Base-by-base conservation (phyloP, 176 grass and related monocot genomes). In the Puccinellia tenuiflora region DNA sequence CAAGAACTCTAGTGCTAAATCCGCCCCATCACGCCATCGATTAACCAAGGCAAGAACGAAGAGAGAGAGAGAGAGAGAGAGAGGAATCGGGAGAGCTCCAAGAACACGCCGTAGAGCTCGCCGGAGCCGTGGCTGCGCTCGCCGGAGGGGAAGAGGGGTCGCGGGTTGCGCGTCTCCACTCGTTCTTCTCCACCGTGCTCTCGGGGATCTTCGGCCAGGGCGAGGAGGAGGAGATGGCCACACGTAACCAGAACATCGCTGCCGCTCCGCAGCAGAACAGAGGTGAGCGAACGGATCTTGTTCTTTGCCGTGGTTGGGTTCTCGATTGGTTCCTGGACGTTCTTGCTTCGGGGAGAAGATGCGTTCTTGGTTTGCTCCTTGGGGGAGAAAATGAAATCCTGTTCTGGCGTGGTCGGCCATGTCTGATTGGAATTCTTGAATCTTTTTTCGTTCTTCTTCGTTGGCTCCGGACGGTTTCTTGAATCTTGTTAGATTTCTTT, bases 141-240 rank as follows among this genome's bases (percentile, higher is more conserved):
- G 74, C 68, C 83, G 90, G 88, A 61, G 88, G 29, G 81, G 74
- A 89, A 73, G 84, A 91, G 95, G 88, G 88, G 72, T 43, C 88
- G 74, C 77, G 86, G 81, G 76, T 78, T 16, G 79, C 80, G 75
- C 82, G 82, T 50, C 69, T 97, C 85, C 81, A 87, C 14, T 92
- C 92, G 18, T 91, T 93, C 85, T 86, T 95, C 78, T 59, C 90
- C 26, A 88, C 90, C 21, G 86, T 92, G 73, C 76, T 92, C 43
- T 85, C 83, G 5, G 88, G 82, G 9, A 18, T 95, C 77, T 93
- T 98, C 26, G 6, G 83, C 8, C 81, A 82, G 66, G 46, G 11
- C 33, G 69, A 81, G 37, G 21, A 66, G 30, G 72, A 83, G 85
- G 70, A 72, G 73, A 99, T 99, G 97, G 97, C 89, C 35, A 83